Evolutionary conservation across 2,329 filamentous ascomycete genomes (phyloP), one percentile per base, ranked within the genome.

Genomic region (Ilyonectria sp.): DNA sequence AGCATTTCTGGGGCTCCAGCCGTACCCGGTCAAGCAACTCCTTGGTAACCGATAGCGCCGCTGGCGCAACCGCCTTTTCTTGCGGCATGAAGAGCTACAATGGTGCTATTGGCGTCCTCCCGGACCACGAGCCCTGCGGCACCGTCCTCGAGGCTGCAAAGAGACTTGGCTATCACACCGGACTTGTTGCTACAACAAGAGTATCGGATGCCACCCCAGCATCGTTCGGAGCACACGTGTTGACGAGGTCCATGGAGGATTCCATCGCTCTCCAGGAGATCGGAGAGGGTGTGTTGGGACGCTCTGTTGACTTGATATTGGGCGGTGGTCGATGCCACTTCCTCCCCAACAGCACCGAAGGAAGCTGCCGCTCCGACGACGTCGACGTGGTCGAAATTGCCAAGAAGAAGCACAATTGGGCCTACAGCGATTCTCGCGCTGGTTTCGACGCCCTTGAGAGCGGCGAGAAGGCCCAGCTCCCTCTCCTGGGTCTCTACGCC

Each of bases 81-180:
- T 99, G 96, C 77, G 95, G 90, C 21, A 83, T 87, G 78, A 99
- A 99, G 89, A 97, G 92, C 80, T 99, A 99, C 84, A 99, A 99
- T 78, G 94, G 94, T 54, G 96, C 96, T 73, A 98, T 99, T 74
- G 93, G 94, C 10, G 92, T 97, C 60, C 86, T 97, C 17, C 95
- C 95, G 0, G 92, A 97, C 80, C 90, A 93, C 73, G 90, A 90
- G 33, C 94, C 96, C 5, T 99, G 96, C 80, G 96, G 95, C 8
- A 97, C 95, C 19, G 94, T 91, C 4, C 88, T 99, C 60, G 96
- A 99, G 83, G 96, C 96, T 4, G 96, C 96, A 43, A 97, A 98
- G 83, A 89, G 90, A 74, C 93, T 93, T 9, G 96, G 96, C 15
- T 98, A 98, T 79, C 92, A 91, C 82, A 99, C 96, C 2, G 96